phyloP scores from a whole-genome alignment of 2,329 filamentous ascomycete genomes.

The Chrysoporthe puriensis region DNA sequence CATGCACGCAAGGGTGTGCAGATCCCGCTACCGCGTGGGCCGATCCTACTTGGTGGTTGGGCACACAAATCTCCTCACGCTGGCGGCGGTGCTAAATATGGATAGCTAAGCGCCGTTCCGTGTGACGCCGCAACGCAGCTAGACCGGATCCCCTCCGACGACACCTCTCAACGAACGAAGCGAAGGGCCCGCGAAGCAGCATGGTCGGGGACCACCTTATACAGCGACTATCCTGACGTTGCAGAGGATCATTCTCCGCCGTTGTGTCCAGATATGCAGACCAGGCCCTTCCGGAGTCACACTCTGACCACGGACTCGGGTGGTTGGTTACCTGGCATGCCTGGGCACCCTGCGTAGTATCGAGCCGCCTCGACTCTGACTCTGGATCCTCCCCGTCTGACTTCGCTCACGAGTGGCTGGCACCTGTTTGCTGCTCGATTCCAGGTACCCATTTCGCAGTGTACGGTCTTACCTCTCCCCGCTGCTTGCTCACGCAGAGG shows the following conservation, averaged over 20 bases:
- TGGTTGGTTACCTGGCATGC: too few species aligned
- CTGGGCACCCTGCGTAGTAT: too few species aligned
- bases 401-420: too few species aligned
- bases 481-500: too few species aligned
- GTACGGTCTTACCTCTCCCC: too few species aligned
- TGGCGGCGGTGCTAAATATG: not conserved
- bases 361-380: too few species aligned
- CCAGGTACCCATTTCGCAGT: too few species aligned
- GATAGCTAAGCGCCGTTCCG: constrained; percentile 6
- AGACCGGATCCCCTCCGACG: not conserved
- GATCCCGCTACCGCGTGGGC: not conserved
- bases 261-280: not conserved
- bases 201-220: not conserved
- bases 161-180: not conserved
- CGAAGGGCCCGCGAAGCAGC: not conserved
- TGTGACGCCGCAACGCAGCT: not conserved
- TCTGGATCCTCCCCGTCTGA: too few species aligned
- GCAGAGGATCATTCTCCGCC: not conserved
- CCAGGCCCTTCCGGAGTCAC: not conserved
- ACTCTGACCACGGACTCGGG: too few species aligned
- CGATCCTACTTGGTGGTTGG: not conserved
- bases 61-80: not conserved
- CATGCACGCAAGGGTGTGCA: not conserved
- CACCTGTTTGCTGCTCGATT: too few species aligned
- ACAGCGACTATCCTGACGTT: not conserved